phyloP scores from a whole-genome alignment of 2,329 filamentous ascomycete species.

The Chrysosporium queenslandicum region DNA sequence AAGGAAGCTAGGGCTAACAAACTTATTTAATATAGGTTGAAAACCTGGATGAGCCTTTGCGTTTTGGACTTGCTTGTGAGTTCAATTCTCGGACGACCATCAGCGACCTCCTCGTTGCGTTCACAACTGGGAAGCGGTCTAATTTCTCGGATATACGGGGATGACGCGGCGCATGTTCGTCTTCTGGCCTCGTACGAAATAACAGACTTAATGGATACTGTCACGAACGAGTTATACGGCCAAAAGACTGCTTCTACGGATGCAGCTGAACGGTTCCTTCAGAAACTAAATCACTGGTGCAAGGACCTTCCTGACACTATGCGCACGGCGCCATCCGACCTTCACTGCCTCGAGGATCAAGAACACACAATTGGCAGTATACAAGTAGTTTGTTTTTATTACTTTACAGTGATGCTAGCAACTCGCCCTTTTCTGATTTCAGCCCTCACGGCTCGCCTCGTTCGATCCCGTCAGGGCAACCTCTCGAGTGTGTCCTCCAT shows the following conservation, averaged over 20 bases:
- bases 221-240: constrained; percentile 37
- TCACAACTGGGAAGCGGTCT: constrained; percentile 21
- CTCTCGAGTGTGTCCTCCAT: not conserved
- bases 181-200: constrained; percentile 37
- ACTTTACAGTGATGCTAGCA: constrained; percentile 49
- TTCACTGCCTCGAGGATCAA: constrained; percentile 16
- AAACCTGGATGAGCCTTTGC: constrained; percentile 41
- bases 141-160: constrained; percentile 18
- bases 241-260: constrained; percentile 27
- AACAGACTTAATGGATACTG: constrained; percentile 38
- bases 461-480: not conserved
- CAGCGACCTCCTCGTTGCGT: constrained; percentile 26
- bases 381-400: constrained; percentile 49
- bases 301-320: constrained; percentile 32
- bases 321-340: constrained; percentile 14
- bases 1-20: not conserved
- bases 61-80: constrained; percentile 41
- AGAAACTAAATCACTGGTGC: constrained; percentile 40
- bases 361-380: constrained; percentile 41
- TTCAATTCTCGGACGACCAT: constrained; percentile 42
- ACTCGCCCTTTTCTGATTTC: constrained; percentile 49
- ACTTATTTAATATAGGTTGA: constrained; percentile 24
- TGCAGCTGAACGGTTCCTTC: constrained; percentile 34
- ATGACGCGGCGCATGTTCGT: constrained; percentile 21
- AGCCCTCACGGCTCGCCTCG: constrained; percentile 30